Base-by-base conservation (phyloP, 768 basidiomycete genomes). In the Leccinum broughii region DNA sequence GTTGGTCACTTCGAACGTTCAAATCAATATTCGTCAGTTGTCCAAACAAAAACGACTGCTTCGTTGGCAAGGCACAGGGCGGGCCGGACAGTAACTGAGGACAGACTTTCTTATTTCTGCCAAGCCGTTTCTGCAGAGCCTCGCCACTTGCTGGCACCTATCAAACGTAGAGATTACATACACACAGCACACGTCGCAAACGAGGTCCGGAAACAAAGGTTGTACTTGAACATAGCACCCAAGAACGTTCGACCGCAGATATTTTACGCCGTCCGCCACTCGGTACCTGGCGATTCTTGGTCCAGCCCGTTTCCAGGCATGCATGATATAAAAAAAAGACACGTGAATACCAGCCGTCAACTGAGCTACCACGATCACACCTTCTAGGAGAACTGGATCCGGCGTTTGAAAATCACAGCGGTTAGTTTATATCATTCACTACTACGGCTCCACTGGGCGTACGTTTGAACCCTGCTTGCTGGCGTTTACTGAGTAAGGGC, bases 341-440 rank as follows among this genome's bases (percentile, higher is more conserved):
- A 64, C 61, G 61, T 58, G 68, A 66, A 62, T 54, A 53, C 63
- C 68, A 62, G 65, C 66, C 56, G 64, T 69, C 67, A 54, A 55
- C 41, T 51, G 63, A 46, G 57, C 60, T 61, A 60, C 6, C n/a
- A 13, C 63, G 58, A 62, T 66, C 72, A 54, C 58, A 73, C 73
- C 70, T 71, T 30, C 30, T 0, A 30, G 62, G 17, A 68, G 62
- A 28, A 75, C 70, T 62, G 77, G 70, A 62, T 77, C 74, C 41
- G 70, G 66, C 22, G 75, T 74, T 62, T 76, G 73, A 55, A 78
- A 72, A 67, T 80, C 77, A 69, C 74, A 75, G 64, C 69, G 56
- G 59, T 63, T 60, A 52, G 54, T 41, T 53, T 55, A 54, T 54
- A 56, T 51, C 61, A 55, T 59, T 55, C 59, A 37, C 57, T 56